Evolutionary conservation across 495 filamentous ascomycete genomes (phyloP), one percentile per base, ranked within the genome.

Genomic region (Penicillium pulvis): DNA sequence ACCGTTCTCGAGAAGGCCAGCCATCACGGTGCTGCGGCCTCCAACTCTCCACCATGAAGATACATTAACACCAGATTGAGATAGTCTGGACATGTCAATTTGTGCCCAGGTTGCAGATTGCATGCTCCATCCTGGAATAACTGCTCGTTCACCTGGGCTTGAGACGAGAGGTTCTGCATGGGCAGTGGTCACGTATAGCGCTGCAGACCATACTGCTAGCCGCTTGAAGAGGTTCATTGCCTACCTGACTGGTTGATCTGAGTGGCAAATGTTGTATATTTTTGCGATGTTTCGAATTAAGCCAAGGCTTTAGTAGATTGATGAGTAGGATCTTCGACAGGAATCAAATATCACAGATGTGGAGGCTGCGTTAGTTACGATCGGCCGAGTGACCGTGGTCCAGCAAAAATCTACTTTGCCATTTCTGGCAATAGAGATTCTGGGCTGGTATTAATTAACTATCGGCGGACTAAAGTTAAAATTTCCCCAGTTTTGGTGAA

Each of bases 91-190:
- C 12, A 82, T 61, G 51, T 82, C 67, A 16, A 61, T 67, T 2
- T 69, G 62, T 1, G 68, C 68, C 47, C 61, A 60, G 1, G 76
- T 72, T 4, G 75, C 63, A 1, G 83, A 85, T 58, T 83, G 78
- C 20, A 88, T 63, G 53, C 82, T 70, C 86, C 86, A 87, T 49
- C 71, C 71, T 19, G 81, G 79, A 28, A 88, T 78, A 14, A 72
- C 61, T 1, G 73, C 70, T 4, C 57, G 59, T n/a, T 83, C 70
- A 12, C 67, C 67, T 2, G 64, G 53, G 4, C 48, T 30, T 8
- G 67, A 61, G 16, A 69, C 61, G 19, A 67, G 61, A 9, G 56
- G 39, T 10, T 54, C 26, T 23, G 53, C 26, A 9, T 11, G 23
- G 11, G 44, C 16, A 1, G 7, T 52, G 9, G 39, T 56, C 48